Evolutionary conservation across 257 asterid genomes (phyloP).

Genomic region (Plantago ovata): DNA sequence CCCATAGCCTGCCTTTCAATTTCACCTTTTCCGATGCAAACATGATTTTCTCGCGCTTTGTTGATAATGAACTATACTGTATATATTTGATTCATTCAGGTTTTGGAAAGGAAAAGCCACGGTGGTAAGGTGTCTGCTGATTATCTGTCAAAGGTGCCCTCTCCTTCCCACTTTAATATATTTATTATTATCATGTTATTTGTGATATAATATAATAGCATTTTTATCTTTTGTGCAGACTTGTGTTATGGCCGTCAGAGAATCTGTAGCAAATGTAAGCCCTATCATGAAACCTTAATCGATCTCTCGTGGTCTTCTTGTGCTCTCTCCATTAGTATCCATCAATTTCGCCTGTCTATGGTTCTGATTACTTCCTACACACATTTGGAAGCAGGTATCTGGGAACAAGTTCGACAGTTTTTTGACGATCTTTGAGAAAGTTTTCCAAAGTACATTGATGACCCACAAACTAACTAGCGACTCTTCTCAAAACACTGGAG

Average conservation of each 20-base stretch:
- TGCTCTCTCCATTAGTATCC: background rate
- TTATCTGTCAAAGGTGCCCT: constrained; percentile 61
- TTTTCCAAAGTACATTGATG: constrained; percentile 46
- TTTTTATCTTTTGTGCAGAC: constrained; percentile 41
- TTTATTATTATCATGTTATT: background rate
- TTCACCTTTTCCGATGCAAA: no score
- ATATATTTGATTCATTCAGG: constrained; percentile 36
- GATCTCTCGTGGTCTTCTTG: constrained; percentile 13
- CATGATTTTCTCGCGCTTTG: background rate
- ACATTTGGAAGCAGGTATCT: constrained; percentile 39
- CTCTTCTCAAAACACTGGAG: constrained; percentile 37
- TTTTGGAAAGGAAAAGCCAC: constrained; percentile 56
- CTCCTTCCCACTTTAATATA: constrained; percentile 13
- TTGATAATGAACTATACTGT: constrained; percentile 14
- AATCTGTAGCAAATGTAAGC: constrained; percentile 46
- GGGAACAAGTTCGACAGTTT: constrained; percentile 43
- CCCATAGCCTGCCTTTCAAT: no score
- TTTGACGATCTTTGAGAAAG: constrained; percentile 39
- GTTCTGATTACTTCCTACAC: constrained; percentile 9
- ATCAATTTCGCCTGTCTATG: constrained; percentile 7
- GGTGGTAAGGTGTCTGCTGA: constrained; percentile 47
- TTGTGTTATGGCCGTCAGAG: constrained; percentile 70
- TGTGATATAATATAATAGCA: constrained; percentile 17
- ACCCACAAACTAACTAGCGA: constrained; percentile 52
- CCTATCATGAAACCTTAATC: constrained; percentile 12